These are phyloP conservation scores for Cardiospermum halicacabum DNA, from an alignment of 345 rosid species.

Conservation along the genomic window DNA sequence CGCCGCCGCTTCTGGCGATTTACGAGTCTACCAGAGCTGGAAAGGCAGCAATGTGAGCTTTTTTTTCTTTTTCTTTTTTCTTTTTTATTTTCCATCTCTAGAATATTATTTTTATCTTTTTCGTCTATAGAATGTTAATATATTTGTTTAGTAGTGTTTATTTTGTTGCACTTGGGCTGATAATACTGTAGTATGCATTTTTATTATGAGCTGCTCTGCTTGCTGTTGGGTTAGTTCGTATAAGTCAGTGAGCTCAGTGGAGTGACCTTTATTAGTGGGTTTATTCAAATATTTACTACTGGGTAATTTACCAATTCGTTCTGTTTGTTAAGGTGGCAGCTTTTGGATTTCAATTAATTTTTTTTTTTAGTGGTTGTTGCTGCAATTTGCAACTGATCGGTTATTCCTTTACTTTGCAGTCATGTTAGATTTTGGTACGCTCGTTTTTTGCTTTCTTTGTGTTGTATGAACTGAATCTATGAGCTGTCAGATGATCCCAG, in stretches of 20 bases:
- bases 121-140: background rate
- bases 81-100: background rate
- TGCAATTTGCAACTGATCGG: background rate
- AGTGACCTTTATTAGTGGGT: background rate
- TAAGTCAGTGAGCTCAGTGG: background rate
- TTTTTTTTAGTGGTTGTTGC: background rate
- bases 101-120: background rate
- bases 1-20: slow-evolving; percentile 45
- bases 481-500: background rate
- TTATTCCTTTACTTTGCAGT: background rate
- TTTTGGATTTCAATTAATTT: background rate
- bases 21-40: slow-evolving; percentile 80
- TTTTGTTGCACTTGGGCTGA: background rate
- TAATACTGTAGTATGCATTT: slow-evolving; percentile 1
- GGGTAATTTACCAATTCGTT: background rate
- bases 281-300: background rate
- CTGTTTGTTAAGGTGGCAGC: background rate
- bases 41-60: slow-evolving; percentile 86
- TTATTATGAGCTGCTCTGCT: background rate
- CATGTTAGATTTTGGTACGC: background rate
- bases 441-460: background rate
- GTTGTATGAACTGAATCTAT: slow-evolving; percentile 1
- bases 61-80: background rate
- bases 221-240: background rate
- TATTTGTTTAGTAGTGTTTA: background rate